A percentile compares a stretch with the other conserved stretches of the same genome.
Evolutionary conservation across 495 filamentous ascomycete genomes (phyloP).

Genomic region (Aspergillus nanangensis): DNA sequence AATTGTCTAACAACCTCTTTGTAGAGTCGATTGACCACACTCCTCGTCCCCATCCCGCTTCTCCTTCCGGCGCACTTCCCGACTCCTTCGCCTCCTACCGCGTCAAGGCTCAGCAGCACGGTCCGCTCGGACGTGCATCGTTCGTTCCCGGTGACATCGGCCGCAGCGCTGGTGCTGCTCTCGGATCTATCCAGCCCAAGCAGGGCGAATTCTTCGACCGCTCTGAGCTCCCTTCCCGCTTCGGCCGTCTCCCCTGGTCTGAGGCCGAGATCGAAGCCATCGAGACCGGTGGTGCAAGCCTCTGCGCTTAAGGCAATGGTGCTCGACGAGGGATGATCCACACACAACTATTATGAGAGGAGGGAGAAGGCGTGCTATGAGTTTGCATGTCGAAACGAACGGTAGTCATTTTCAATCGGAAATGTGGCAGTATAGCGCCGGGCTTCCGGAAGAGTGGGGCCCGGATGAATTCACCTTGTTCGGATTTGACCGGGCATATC

Average conservation of each 20-base stretch:
- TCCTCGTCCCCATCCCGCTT: constrained; percentile 57
- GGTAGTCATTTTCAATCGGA: not conserved
- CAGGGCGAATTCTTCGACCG: constrained; percentile 84
- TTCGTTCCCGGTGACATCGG: constrained; percentile 55
- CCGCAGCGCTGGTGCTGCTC: constrained; percentile 55
- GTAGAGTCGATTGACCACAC: constrained; percentile 70
- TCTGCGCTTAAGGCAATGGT: constrained; percentile 41
- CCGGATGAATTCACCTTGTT: too few relatives aligned
- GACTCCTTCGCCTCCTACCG: constrained; percentile 88
- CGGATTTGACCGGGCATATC: too few relatives aligned
- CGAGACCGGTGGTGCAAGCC: constrained; percentile 83
- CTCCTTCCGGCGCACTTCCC: constrained; percentile 56
- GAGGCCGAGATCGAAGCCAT: constrained; percentile 90
- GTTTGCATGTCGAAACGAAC: constrained; percentile 4
- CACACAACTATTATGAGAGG: constrained; percentile 12
- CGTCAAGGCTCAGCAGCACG: constrained; percentile 88
- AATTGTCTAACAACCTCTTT: constrained; percentile 10
- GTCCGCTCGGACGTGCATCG: constrained; percentile 59
- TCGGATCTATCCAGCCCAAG: constrained; percentile 66
- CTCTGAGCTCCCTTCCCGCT: constrained; percentile 76
- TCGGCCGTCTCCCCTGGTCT: constrained; percentile 66
- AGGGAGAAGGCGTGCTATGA: too few relatives aligned
- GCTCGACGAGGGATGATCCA: constrained; percentile 11
- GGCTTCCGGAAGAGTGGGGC: too few relatives aligned
- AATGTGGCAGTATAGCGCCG: not conserved